Percentiles rank a stretch among this genome's conserved stretches.
phyloP scores from a whole-genome alignment of 1,284 basidiomycete genomes.

The Stereum hirsutum region DNA sequence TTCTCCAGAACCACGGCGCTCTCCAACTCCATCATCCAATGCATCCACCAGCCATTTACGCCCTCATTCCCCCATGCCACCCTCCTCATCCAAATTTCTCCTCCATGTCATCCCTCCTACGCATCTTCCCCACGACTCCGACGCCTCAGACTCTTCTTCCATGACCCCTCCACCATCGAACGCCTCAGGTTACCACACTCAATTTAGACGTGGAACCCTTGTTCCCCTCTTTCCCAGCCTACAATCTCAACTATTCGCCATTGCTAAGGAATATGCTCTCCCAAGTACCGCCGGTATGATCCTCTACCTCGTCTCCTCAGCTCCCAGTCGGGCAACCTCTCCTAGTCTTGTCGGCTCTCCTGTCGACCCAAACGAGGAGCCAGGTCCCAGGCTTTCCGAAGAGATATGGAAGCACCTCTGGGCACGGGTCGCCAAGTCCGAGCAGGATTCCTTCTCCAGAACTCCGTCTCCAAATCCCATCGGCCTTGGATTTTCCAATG shows the following conservation, averaged over 20 bases:
- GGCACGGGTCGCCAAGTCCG: slow-evolving; percentile 57
- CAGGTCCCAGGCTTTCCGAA: slow-evolving; percentile 72
- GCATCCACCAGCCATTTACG: slow-evolving; percentile 22
- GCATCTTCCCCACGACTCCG: slow-evolving; percentile 52
- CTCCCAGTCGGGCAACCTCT: slow-evolving; percentile 14
- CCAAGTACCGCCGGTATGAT: slow-evolving; percentile 73
- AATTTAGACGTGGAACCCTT: slow-evolving; percentile 68
- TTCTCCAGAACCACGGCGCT: slow-evolving; percentile 38
- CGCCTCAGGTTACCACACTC: slow-evolving; percentile 67
- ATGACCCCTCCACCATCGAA: slow-evolving; percentile 40
- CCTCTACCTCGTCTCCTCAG: slow-evolving; percentile 58
- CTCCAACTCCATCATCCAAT: slow-evolving; percentile 43
- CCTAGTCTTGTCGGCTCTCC: slow-evolving; percentile 9
- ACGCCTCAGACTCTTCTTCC: slow-evolving; percentile 30
- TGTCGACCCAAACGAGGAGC: slow-evolving; percentile 30
- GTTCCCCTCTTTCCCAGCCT: slow-evolving; percentile 66
- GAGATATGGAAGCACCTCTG: slow-evolving; percentile 80
- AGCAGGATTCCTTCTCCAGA: slow-evolving; percentile 46
- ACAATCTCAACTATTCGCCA: slow-evolving; percentile 65
- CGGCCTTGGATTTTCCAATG: slow-evolving; percentile 30
- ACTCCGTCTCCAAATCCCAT: slow-evolving; percentile 30
- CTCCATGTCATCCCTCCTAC: slow-evolving; percentile 70
- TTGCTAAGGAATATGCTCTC: slow-evolving; percentile 80
- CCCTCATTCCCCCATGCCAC: slow-evolving; percentile 37
- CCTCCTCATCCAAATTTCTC: slow-evolving; percentile 47